phyloP scores from a whole-genome alignment of 176 grass and related monocot genomes.

The Cenchrus americanus region DNA sequence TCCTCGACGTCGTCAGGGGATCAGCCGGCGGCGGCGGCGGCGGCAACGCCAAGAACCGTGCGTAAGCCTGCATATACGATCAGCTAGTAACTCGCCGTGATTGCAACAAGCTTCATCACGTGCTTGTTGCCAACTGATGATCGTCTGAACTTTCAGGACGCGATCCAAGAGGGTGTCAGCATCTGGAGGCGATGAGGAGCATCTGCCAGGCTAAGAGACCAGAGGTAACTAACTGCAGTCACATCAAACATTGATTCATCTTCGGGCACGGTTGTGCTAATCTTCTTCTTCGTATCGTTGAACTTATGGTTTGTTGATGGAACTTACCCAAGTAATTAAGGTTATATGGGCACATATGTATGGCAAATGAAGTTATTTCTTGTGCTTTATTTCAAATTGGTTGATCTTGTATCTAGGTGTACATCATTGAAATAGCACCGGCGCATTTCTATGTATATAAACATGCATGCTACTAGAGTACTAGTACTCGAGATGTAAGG shows the following conservation, averaged over 20 bases:
- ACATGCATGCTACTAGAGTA: no score
- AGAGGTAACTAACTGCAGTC: conserved; percentile 60
- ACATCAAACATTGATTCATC: no score
- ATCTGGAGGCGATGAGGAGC: conserved; percentile 71
- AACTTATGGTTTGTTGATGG: background rate
- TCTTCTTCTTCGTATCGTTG: background rate
- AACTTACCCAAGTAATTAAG: background rate
- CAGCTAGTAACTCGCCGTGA: background rate
- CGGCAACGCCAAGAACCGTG: conserved; percentile 49
- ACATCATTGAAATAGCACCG: background rate
- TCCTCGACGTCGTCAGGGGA: conserved; percentile 57
- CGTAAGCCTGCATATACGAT: conserved; percentile 8
- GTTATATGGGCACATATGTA: background rate
- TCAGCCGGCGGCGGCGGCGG: background rate
- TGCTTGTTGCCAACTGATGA: background rate
- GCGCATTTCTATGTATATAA: background rate
- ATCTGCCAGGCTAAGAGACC: conserved; percentile 81
- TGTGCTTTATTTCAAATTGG: background rate
- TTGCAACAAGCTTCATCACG: no score
- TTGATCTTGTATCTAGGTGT: background rate
- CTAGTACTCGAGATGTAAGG: background rate
- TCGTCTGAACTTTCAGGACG: conserved; percentile 11
- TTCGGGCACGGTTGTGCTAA: background rate
- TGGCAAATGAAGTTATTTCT: background rate
- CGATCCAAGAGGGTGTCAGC: conserved; percentile 46